phyloP scores from a whole-genome alignment of 768 basidiomycete species.

The Mycena chlorophos region DNA sequence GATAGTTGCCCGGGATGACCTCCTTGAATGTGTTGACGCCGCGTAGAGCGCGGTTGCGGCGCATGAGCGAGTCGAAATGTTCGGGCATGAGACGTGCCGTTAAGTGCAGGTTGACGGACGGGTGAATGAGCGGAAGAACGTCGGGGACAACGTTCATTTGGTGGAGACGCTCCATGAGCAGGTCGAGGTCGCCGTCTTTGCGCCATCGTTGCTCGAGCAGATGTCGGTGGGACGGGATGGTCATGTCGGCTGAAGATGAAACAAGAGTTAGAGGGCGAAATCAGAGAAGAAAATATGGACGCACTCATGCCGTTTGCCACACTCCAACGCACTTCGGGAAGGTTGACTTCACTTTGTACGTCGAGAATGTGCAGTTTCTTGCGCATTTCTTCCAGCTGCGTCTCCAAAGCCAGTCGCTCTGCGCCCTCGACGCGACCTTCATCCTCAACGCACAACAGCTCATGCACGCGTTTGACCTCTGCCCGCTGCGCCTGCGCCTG shows the following conservation, averaged over 20 bases:
- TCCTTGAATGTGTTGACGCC: constrained; percentile 36
- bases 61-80: constrained; percentile 32
- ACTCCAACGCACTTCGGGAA: constrained; percentile 80
- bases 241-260: constrained; percentile 56
- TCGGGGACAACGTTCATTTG: constrained; percentile 94
- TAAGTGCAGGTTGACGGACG: constrained; percentile 73
- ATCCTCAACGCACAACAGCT: constrained; percentile 26
- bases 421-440: constrained; percentile 32
- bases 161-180: constrained; percentile 90
- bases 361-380: constrained; percentile 61
- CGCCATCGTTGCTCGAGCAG: constrained; percentile 85
- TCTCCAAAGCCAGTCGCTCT: constrained; percentile 33
- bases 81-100: constrained; percentile 39
- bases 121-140: constrained; percentile 68
- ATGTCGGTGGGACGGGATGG: constrained; percentile 71
- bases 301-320: constrained; percentile 77
- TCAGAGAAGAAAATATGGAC: constrained; percentile 29
- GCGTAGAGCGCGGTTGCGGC: constrained; percentile 21
- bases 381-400: constrained; percentile 44
- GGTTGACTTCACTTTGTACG: constrained; percentile 78
- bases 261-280: background rate
- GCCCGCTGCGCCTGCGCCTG: constrained; percentile 29
- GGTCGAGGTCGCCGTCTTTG: constrained; percentile 78
- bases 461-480: constrained; percentile 26
- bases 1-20: constrained; percentile 71